Percentiles rank a stretch among this genome's conserved stretches.
These are phyloP conservation scores for Kluyveromyces marxianus DNA, from an alignment of 1,139 yeast genomes.

Conservation along the genomic window DNA sequence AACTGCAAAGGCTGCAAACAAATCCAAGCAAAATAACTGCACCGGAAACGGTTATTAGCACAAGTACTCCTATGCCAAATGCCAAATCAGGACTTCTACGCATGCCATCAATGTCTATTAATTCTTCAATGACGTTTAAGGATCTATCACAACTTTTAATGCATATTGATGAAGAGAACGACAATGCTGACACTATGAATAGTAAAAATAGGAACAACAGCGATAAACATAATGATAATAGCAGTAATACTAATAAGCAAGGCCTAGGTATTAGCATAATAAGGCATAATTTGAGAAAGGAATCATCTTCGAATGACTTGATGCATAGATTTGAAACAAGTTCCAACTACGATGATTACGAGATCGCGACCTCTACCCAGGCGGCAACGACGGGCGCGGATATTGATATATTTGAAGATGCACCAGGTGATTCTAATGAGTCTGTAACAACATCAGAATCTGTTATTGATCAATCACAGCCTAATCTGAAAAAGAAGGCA, in stretches of 20 bases:
- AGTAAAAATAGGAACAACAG: background rate
- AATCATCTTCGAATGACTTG: no score
- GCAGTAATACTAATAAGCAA: background rate
- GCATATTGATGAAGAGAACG: slow-evolving; percentile 8
- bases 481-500: slow-evolving; percentile 25
- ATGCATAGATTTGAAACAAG: background rate
- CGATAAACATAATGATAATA: no score
- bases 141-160: slow-evolving; percentile 20
- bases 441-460: slow-evolving; percentile 20
- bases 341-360: slow-evolving; percentile 5
- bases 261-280: background rate
- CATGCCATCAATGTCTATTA: slow-evolving; percentile 21
- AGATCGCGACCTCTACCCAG: background rate
- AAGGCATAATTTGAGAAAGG: no score
- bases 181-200: background rate
- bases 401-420: slow-evolving; percentile 28
- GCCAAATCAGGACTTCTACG: slow-evolving; percentile 13
- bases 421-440: slow-evolving; percentile 21
- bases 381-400: slow-evolving; percentile 10
- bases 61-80: slow-evolving; percentile 1
- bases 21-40: background rate
- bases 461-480: slow-evolving; percentile 13
- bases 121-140: slow-evolving; percentile 24
- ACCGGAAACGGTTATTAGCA: background rate
- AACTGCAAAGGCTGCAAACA: background rate